Conservation (phyloP, 179 eudicot genomes). For the Spinacia oleracea region DNA sequence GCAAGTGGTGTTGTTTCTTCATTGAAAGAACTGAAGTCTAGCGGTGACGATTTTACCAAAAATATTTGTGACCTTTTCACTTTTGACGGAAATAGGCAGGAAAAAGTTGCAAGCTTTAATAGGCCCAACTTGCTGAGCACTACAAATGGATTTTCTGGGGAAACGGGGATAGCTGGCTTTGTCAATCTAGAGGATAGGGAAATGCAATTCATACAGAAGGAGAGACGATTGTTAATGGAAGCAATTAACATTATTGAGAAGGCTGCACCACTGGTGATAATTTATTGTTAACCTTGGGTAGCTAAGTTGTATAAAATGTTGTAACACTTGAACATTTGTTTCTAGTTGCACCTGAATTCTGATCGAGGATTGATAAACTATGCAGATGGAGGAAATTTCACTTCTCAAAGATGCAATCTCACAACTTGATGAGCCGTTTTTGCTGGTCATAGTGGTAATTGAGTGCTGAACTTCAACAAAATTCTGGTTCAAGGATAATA, state of each 20-base stretch:
- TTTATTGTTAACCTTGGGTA: conserved; percentile 58
- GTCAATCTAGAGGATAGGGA: conserved; percentile 62
- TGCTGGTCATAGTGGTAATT: conserved; percentile 99
- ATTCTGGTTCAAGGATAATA: conserved; percentile 87
- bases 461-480: conserved; percentile 97
- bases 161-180: conserved; percentile 47
- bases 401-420: conserved; percentile 93
- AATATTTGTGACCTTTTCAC: conserved; percentile 35
- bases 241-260: conserved; percentile 59
- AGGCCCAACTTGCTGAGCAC: conserved; percentile 35
- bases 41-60: conserved; percentile 48
- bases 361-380: conserved; percentile 16
- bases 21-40: conserved; percentile 53
- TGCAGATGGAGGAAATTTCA: conserved; percentile 95
- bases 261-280: conserved; percentile 97
- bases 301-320: conserved; percentile 27
- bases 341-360: not conserved
- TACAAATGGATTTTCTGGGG: conserved; percentile 45
- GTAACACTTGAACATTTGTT: not conserved
- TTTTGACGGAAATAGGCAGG: conserved; percentile 26
- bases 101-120: conserved; percentile 25
- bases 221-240: conserved; percentile 60
- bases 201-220: conserved; percentile 59
- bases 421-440: conserved; percentile 92
- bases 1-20: conserved; percentile 77